Evolutionary conservation across 2,329 filamentous ascomycete species (phyloP), one percentile per base, ranked within the genome.

Genomic region (Pseudogymnoascus sp.): DNA sequence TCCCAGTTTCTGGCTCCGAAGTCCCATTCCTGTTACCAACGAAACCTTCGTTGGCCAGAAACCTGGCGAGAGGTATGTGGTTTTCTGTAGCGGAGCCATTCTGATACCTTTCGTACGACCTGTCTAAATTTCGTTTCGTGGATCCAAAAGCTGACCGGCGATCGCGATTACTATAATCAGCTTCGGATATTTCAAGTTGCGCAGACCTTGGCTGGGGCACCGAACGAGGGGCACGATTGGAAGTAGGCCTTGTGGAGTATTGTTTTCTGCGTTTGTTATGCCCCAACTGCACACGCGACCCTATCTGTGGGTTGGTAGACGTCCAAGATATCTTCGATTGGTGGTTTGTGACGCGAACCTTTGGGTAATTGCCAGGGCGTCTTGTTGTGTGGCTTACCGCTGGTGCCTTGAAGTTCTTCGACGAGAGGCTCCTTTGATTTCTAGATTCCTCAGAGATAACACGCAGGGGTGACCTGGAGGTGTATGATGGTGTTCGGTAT

Each of bases 101-200:
- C 11, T 71, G 74, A 25, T 71, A 72, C 62, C 71, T 77, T 60
- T 77, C 77, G 70, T 82, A 87, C 23, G 86, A 68, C 23, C 75
- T 77, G 70, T 88, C 85, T 5, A 87, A 73, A 8, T 76, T 73
- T 66, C 75, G 80, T 70, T 87, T 87, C 23, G 76, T 78, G 3
- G 75, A 74, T 60, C 77, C 74, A 65, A 87, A 85, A 8, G 73
- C 74, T 50, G 74, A 63, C 7, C 63, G 56, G n/a, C 67, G 61
- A 66, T 70, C 70, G 6, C 72, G 72, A 21, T 68, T 71, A 10
- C 71, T 69, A 42, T 72, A 73, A 33, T 74, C 71, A 1, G 69
- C 64, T 35, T 78, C 76, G 7, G 77, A 74, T 31, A 75, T 77
- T 69, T 87, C 84, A 8, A 87, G 73, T 66, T 85, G 83, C 4